Conservation (phyloP, 257 asterid genomes). For the Coffea canephora region DNA sequence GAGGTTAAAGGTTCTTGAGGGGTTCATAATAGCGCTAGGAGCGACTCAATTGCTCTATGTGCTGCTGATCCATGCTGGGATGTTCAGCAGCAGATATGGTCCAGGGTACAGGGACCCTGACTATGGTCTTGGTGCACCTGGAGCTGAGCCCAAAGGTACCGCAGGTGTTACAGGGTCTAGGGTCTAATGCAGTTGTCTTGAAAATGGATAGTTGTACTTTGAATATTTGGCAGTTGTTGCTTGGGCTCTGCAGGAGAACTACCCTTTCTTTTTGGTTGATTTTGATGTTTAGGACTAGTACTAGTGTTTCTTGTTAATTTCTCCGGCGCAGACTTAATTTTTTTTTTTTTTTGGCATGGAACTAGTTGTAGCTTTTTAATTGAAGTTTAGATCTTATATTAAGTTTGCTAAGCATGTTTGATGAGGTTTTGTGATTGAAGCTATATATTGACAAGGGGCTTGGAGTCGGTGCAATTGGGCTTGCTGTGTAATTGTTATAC, state of each 20-base stretch:
- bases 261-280: background rate
- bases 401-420: no score
- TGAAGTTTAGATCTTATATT: no score
- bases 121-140: constrained; percentile 36
- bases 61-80: constrained; percentile 67
- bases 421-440: no score
- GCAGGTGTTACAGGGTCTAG: constrained; percentile 32
- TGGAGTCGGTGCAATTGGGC: no score
- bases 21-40: constrained; percentile 55
- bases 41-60: constrained; percentile 67
- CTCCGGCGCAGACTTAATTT: background rate
- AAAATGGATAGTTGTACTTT: background rate
- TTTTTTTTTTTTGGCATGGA: no score
- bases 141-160: constrained; percentile 41
- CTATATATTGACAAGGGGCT: no score
- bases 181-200: constrained; percentile 7
- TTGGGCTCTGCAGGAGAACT: background rate
- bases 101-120: constrained; percentile 44
- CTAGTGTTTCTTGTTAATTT: background rate
- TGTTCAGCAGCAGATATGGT: constrained; percentile 66
- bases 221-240: background rate
- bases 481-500: no score
- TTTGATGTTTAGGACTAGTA: background rate
- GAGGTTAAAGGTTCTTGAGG: constrained; percentile 84
- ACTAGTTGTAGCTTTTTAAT: no score